phyloP scores from a whole-genome alignment of 176 grass and related monocot genomes.

The barley (Hordeum vulgare) region MorexV3_pseudomolecules_assembly NC_058522.1:425446717-425447216 shows the following conservation, averaged over 20 bases:
- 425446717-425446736: too few relatives aligned
- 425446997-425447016: background rate
- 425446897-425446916: background rate
- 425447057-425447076: background rate
- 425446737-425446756: background rate
- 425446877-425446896: background rate
- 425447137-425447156: background rate
- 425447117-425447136: background rate
- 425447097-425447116: background rate
- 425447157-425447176: background rate
- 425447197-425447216: background rate
- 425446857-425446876: background rate
- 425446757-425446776: background rate
- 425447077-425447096: background rate
- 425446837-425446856: background rate
- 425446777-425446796: background rate
- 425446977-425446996: background rate
- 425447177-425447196: background rate
- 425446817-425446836: background rate
- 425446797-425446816: slow-evolving; percentile 36
- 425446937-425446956: too few relatives aligned
- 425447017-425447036: background rate
- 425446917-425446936: background rate
- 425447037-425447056: background rate
- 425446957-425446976: background rate